phyloP scores from a whole-genome alignment of 345 rosid species.

The Aurinia saxatilis region DNA sequence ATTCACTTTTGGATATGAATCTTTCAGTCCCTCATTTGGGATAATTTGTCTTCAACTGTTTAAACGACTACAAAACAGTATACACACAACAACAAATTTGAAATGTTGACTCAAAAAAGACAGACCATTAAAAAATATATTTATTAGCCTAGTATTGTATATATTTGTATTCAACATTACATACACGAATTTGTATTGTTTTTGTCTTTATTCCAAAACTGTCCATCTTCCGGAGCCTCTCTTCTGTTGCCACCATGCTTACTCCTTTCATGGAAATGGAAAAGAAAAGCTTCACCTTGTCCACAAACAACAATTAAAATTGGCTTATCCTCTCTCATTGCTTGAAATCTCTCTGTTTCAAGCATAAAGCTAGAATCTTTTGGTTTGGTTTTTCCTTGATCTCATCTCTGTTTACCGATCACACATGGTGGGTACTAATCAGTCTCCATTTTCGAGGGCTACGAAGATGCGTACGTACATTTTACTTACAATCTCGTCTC shows the following conservation, averaged over 20 bases:
- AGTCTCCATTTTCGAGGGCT: not conserved
- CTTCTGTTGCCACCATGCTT: conserved; percentile 9
- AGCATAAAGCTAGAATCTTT: conserved; percentile 14
- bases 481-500: not conserved
- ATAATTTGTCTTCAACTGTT: no score
- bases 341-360: conserved; percentile 3
- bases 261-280: conserved; percentile 3
- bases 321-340: not conserved
- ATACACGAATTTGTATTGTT: no score
- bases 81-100: no score
- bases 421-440: conserved; percentile 7
- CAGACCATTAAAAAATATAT: no score
- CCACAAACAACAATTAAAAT: not conserved
- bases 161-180: no score
- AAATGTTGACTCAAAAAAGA: no score
- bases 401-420: conserved; percentile 3
- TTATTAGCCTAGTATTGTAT: no score
- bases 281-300: not conserved
- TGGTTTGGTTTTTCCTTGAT: not conserved
- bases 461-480: conserved; percentile 7
- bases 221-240: not conserved
- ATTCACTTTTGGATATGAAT: no score
- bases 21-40: no score
- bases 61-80: no score
- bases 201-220: conserved; percentile 17